Base-by-base conservation (phyloP, 1,284 basidiomycete species). In the Apiotrichum laibachii region DNA sequence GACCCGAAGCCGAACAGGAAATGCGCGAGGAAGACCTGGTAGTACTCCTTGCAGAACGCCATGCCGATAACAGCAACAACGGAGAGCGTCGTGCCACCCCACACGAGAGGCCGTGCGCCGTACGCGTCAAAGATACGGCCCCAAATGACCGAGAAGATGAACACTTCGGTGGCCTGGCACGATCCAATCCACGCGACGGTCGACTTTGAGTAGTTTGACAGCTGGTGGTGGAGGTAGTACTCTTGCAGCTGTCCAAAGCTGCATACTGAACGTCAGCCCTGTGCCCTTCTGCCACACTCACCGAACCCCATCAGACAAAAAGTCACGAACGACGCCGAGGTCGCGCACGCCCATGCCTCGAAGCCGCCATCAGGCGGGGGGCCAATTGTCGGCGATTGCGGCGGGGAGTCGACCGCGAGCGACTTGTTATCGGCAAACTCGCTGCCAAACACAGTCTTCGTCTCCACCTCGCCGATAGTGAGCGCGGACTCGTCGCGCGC, bases 241-340 rank as follows among this genome's bases (percentile, higher is more conserved):
- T 64, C 61, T 44, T 73, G 67, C 53, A 77, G 65, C 47, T 72
- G 68, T 2, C 75, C 75, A 49, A 76, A 75, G 13, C 63, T 64
- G 13, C 73, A 76, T 18, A 73, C 74, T 76, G 55, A 26, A 18
- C 43, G 45, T 46, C 16, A 45, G 42, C 5, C 10, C 26, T 13
- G 4, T 7, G 8, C 3, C 10, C 57, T 50, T 6, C 44, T 7
- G 13, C 12, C 35, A 12, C 10, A 71, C 75, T 62, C 57, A 77
- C 75, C 65, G 44, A 76, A 73, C 9, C 76, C 76, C 57, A 76
- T 74, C 8, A 73, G 61, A 31, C 71, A 73, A 51, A 77, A 76
- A 11, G 75, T 55, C 1, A 76, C 66, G 31, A 73, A 72, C 43
- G 72, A 71, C 11, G 69, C 70, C 16, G 69, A 64, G 19, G 51